Evolutionary conservation across 495 filamentous ascomycete genomes (phyloP).

Genomic region (Penicillium simplicissimum): DNA sequence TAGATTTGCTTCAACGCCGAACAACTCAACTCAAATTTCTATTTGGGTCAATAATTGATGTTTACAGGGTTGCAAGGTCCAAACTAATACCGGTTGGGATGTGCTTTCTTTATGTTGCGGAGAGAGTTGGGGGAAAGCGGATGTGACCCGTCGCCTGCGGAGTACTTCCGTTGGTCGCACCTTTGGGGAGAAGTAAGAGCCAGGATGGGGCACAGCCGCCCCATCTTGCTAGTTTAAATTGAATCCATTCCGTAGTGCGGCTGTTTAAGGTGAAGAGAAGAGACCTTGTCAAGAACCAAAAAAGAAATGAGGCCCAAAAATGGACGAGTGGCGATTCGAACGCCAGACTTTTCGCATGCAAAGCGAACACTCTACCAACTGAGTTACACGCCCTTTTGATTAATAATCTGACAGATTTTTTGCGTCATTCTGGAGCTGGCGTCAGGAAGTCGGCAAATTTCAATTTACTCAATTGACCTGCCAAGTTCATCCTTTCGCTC

Average conservation of each 20-base stretch:
- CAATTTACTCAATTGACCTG: too few species aligned
- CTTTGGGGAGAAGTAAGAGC: background rate
- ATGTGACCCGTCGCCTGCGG: conserved; percentile 12
- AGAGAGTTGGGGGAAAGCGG: conserved; percentile 11
- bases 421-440: background rate
- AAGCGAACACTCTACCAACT: conserved; percentile 12
- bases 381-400: conserved; percentile 5
- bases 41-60: background rate
- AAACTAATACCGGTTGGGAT: background rate
- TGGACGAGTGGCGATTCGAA: conserved; percentile 14
- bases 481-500: too few species aligned
- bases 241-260: too few species aligned
- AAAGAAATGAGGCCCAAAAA: background rate
- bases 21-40: background rate
- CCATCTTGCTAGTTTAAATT: background rate
- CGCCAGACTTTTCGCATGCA: conserved; percentile 12
- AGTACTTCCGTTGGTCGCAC: conserved; percentile 6
- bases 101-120: conserved; percentile 10
- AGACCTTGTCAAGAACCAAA: too few species aligned
- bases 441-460: too few species aligned
- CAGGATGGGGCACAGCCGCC: background rate
- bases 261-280: too few species aligned
- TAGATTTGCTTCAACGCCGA: background rate
- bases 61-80: background rate
- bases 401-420: background rate